Conservation (phyloP, 2,329 filamentous ascomycete species). For the Gyromitra esculenta region DNA sequence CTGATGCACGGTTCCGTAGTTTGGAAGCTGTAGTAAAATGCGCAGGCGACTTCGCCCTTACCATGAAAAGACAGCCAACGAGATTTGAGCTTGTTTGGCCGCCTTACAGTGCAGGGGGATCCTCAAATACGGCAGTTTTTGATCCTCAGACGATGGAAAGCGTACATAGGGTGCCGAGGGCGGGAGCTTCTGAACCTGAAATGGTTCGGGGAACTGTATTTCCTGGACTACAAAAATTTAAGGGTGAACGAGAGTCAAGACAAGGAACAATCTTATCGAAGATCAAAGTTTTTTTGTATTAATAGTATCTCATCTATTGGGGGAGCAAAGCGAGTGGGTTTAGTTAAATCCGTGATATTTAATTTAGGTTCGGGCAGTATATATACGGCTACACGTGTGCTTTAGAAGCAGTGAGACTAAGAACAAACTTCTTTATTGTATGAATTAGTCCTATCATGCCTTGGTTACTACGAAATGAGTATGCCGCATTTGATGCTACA, state of each 20-base stretch:
- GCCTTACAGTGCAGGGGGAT: neutral
- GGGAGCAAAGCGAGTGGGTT: neutral
- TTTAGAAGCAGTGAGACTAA: neutral
- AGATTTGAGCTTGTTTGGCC: constrained; percentile 33
- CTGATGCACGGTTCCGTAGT: constrained; percentile 3
- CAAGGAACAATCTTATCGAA: constrained; percentile 14
- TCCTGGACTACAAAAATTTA: constrained; percentile 27
- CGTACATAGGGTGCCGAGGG: neutral
- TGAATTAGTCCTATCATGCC: neutral
- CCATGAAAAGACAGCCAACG: constrained; percentile 28
- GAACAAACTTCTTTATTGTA: neutral
- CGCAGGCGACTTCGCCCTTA: constrained; percentile 16
- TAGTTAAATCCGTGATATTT: neutral
- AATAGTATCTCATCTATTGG: neutral
- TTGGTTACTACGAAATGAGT: neutral
- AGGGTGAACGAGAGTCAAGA: no score
- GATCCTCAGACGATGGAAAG: constrained; percentile 30
- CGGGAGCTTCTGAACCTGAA: neutral
- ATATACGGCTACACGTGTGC: no score
- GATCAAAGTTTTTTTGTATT: constrained; percentile 37
- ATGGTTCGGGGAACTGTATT: constrained; percentile 22
- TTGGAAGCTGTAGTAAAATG: constrained; percentile 9
- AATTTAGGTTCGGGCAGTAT: neutral
- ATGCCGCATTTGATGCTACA: neutral
- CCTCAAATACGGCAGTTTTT: constrained; percentile 6